A percentile compares a stretch with the other conserved stretches of the same genome.
These are phyloP conservation scores for Cercospora zeae-maydis DNA, from an alignment of 2,329 filamentous ascomycete species.

Conservation along the genomic window DNA sequence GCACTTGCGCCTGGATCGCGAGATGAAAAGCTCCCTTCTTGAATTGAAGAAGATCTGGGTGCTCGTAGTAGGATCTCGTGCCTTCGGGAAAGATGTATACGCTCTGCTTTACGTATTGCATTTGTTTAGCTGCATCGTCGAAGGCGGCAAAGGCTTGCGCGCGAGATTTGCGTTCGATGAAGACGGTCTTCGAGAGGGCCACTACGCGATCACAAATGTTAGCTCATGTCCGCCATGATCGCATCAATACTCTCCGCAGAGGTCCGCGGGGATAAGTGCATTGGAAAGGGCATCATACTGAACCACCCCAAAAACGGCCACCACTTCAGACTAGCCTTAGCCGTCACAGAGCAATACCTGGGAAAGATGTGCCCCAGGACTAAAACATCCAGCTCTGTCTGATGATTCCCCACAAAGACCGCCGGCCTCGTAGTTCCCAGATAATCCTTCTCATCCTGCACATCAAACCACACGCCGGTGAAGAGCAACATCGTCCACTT, in stretches of 20 bases:
- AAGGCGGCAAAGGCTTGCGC: conserved; percentile 81
- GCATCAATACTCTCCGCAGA: background rate
- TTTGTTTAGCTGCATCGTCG: conserved; percentile 75
- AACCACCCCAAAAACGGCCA: conserved; percentile 92
- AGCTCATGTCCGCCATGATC: background rate
- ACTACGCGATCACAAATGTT: conserved; percentile 46
- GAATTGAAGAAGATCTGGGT: conserved; percentile 83
- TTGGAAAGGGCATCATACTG: conserved; percentile 46
- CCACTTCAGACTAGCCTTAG: conserved; percentile 77
- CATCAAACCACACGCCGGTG: conserved; percentile 72
- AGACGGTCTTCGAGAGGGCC: conserved; percentile 79
- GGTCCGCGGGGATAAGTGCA: background rate
- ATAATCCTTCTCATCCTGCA: conserved; percentile 51
- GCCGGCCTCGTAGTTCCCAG: conserved; percentile 63
- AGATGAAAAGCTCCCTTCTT: conserved; percentile 99
- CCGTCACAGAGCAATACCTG: conserved; percentile 85
- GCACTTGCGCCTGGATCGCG: conserved; percentile 87
- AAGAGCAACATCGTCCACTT: conserved; percentile 70
- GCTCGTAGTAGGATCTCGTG: conserved; percentile 81
- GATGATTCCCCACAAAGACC: conserved; percentile 92
- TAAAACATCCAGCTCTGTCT: conserved; percentile 86
- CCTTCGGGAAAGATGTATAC: conserved; percentile 91
- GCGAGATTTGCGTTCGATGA: conserved; percentile 87
- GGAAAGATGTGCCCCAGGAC: conserved; percentile 89
- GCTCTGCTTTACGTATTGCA: conserved; percentile 62